Percentiles rank a stretch among this genome's conserved stretches.
phyloP scores from a whole-genome alignment of 2,329 filamentous ascomycete species.

The Phyllachora maydis region DNA sequence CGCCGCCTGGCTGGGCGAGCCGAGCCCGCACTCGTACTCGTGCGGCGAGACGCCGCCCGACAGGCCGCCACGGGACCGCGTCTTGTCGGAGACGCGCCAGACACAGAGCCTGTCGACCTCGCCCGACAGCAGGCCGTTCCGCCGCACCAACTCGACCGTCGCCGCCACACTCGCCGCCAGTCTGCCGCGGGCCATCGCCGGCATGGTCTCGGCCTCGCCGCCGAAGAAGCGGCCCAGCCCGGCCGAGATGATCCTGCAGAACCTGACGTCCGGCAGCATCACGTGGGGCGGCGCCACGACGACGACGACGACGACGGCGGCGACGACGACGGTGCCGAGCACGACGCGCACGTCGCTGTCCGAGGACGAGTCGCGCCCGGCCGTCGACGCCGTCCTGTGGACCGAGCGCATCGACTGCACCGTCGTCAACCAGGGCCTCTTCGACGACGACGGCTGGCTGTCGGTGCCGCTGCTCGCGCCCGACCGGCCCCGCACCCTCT shows the following conservation, averaged over 20 bases:
- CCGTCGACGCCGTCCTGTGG: constrained; percentile 27
- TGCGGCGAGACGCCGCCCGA: constrained; percentile 40
- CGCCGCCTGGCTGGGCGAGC: constrained; percentile 27
- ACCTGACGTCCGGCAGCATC: constrained; percentile 29
- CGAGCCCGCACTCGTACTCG: constrained; percentile 35
- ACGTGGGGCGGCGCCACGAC: constrained; percentile 27
- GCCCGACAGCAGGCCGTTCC: constrained; percentile 30
- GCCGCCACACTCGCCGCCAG: constrained; percentile 33
- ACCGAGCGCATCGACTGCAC: no score
- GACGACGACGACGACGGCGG: constrained; percentile 17
- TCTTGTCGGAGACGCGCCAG: constrained; percentile 18
- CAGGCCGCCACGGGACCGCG: constrained; percentile 19
- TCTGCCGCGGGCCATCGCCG: constrained; percentile 23
- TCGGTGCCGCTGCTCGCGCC: constrained; percentile 34
- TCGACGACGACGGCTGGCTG: constrained; percentile 49
- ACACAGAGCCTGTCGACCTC: constrained; percentile 37
- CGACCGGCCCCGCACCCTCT: constrained; percentile 21
- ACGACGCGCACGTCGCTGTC: constrained; percentile 24
- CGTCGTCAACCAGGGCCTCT: constrained; percentile 42
- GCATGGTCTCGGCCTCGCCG: constrained; percentile 16
- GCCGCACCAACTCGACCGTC: constrained; percentile 31
- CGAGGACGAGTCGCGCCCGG: constrained; percentile 29
- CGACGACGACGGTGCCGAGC: no score
- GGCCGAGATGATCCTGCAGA: constrained; percentile 36
- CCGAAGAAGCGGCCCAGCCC: constrained; percentile 35